Conservation (phyloP, 345 rosid species). For the Pistacia integerrima region DNA sequence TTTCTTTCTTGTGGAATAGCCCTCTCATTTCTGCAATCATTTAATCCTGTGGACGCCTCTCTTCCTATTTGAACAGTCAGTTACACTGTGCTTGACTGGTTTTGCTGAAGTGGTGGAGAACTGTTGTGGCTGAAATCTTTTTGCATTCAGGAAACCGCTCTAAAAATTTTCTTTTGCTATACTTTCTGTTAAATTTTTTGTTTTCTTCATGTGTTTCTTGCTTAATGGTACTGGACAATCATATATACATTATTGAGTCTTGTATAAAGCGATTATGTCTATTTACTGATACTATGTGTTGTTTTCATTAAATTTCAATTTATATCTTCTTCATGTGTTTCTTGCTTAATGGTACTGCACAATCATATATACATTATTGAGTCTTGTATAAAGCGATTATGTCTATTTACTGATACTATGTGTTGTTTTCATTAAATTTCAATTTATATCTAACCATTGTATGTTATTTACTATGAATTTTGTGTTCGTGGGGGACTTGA, state of each 20-base stretch:
- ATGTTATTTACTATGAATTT: conserved; percentile 10
- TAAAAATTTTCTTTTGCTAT: neutral
- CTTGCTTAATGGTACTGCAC: neutral
- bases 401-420: neutral
- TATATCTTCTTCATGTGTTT: neutral
- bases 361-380: neutral
- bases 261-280: neutral
- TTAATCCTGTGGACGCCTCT: neutral
- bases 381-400: neutral
- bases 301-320: conserved; percentile 1
- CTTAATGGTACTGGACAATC: neutral
- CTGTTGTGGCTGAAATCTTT: conserved; percentile 4
- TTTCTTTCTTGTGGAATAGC: neutral
- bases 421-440: conserved; percentile 2
- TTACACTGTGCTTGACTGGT: neutral
- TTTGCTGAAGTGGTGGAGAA: neutral
- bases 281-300: conserved; percentile 1
- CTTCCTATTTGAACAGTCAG: neutral
- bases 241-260: neutral
- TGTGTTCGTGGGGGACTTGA: neutral
- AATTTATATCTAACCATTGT: neutral
- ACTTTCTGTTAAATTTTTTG: neutral
- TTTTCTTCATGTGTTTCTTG: neutral
- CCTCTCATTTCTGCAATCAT: neutral
- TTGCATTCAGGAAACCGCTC: neutral